Evolutionary conservation across 768 basidiomycete species (phyloP), one percentile per base, ranked within the genome.

Genomic region (Nevesoporus exiguus): DNA sequence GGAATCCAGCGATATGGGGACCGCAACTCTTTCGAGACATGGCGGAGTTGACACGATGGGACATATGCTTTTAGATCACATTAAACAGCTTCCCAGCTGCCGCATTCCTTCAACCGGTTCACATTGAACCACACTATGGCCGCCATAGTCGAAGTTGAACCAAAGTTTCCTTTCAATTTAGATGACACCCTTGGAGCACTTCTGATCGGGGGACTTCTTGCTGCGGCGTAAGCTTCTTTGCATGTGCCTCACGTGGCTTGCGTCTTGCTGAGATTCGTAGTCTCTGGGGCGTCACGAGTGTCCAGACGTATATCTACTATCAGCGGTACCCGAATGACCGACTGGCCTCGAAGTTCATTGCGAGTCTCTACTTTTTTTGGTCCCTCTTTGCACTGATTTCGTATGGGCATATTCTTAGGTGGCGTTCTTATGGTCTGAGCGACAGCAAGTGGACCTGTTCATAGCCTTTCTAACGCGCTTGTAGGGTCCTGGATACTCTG

Each of bases 261-360:
- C 7, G 1, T 30, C 24, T 52, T 31, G 34, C 41, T 51, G 27
- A 52, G n/a, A 13, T 25, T 31, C 19, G 34, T 30, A 84, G 82
- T n/a, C 64, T 83, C 17, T 84, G 77, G 74, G 82, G 82, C 3
- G 63, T 83, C 6, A 81, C 79, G 11, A 80, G 75, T 53, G 75
- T 76, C 15, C 82, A 84, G 59, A 76, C 75, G 3, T 81, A 73
- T 59, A 71, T 76, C 13, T 84, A 80, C 65, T 83, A 78, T 55
- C 67, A 66, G 54, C 61, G 70, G 36, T 69, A 63, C 13, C 64
- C 66, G 1, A 66, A 62, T 21, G 77, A 79, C 60, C 62, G 63
- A 34, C 44, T 59, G 2, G 39, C 45, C 9, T 59, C 76, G 40
- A 80, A 75, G 49, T 30, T 69, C 37, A 61, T 74, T 67, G 80